These are phyloP conservation scores for Solanum pimpinellifolium DNA, from an alignment of 257 asterid genomes.

Conservation along the genomic window DNA sequence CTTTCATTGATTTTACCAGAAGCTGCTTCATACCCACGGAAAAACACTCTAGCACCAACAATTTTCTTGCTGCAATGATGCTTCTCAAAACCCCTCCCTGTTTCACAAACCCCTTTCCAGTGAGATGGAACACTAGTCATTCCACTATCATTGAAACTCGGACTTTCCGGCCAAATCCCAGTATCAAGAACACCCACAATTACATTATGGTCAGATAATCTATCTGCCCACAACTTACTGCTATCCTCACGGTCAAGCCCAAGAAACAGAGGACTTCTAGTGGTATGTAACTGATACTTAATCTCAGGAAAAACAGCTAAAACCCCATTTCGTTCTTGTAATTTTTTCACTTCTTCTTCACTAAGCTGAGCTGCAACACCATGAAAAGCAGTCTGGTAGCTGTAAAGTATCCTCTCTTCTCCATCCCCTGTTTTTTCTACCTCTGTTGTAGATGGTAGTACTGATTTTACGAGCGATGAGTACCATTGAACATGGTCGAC, in stretches of 20 bases:
- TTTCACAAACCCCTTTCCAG: conserved; percentile 71
- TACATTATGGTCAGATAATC: conserved; percentile 28
- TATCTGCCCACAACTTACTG: conserved; percentile 16
- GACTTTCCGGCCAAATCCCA: conserved; percentile 94
- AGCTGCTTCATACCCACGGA: conserved; percentile 67
- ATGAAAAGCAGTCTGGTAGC: conserved; percentile 63
- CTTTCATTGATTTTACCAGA: conserved; percentile 64
- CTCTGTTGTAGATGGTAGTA: neutral
- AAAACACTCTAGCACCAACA: conserved; percentile 75
- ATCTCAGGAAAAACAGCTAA: conserved; percentile 55
- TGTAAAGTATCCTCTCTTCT: conserved; percentile 51
- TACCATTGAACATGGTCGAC: conserved; percentile 61
- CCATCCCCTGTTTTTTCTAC: neutral
- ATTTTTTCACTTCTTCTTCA: conserved; percentile 31
- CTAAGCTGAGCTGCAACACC: conserved; percentile 73
- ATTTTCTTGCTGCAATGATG: conserved; percentile 62
- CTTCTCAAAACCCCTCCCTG: conserved; percentile 52
- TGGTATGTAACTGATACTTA: conserved; percentile 64
- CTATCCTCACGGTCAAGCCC: conserved; percentile 40
- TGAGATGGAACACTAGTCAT: conserved; percentile 36
- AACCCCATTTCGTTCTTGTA: conserved; percentile 33
- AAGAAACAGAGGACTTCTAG: conserved; percentile 77
- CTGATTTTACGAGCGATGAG: conserved; percentile 46
- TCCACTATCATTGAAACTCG: conserved; percentile 78
- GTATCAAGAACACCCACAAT: conserved; percentile 81